Percentiles rank a stretch among this genome's conserved stretches.
phyloP scores from a whole-genome alignment of 2,329 filamentous ascomycete species.

The Beauveria asiatica region DNA sequence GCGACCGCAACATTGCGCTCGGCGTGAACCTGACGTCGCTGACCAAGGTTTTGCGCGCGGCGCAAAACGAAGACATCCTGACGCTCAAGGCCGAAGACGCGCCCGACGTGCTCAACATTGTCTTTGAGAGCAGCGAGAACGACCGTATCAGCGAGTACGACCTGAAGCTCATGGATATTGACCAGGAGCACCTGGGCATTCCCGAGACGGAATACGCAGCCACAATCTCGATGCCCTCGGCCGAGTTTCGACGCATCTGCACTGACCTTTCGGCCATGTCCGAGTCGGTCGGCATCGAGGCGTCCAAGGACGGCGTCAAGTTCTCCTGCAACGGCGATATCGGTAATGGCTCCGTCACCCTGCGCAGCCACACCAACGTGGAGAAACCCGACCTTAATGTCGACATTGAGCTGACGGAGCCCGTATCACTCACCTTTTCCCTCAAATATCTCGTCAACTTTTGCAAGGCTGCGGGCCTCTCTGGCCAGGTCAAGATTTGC shows the following conservation, averaged over 20 bases:
- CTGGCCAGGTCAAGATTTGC: constrained; percentile 77
- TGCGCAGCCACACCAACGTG: constrained; percentile 79
- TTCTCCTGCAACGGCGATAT: constrained; percentile 93
- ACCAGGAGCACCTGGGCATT: constrained; percentile 98
- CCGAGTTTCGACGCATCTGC: constrained; percentile 92
- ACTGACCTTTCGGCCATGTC: constrained; percentile 85
- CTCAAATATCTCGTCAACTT: constrained; percentile 99
- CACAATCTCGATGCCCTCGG: constrained; percentile 77
- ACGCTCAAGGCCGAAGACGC: constrained; percentile 97
- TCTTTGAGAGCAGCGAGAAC: constrained; percentile 82
- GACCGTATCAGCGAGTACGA: constrained; percentile 98
- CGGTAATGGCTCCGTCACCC: constrained; percentile 85
- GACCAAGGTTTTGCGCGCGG: constrained; percentile 92
- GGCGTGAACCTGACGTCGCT: constrained; percentile 95
- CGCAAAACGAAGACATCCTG: constrained; percentile 87
- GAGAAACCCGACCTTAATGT: constrained; percentile 84
- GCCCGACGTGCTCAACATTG: constrained; percentile 88
- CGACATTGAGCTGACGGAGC: constrained; percentile 83
- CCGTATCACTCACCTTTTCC: constrained; percentile 91
- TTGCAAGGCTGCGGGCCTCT: constrained; percentile 90
- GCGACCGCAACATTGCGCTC: constrained; percentile 97
- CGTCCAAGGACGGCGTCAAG: constrained; percentile 93
- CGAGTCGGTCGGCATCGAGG: constrained; percentile 94
- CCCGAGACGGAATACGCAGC: constrained; percentile 98
- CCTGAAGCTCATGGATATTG: constrained; percentile 99